A percentile compares a stretch with the other conserved stretches of the same genome.
phyloP scores from a whole-genome alignment of 805 yeast species.

The Geotrichum ghanense region DNA sequence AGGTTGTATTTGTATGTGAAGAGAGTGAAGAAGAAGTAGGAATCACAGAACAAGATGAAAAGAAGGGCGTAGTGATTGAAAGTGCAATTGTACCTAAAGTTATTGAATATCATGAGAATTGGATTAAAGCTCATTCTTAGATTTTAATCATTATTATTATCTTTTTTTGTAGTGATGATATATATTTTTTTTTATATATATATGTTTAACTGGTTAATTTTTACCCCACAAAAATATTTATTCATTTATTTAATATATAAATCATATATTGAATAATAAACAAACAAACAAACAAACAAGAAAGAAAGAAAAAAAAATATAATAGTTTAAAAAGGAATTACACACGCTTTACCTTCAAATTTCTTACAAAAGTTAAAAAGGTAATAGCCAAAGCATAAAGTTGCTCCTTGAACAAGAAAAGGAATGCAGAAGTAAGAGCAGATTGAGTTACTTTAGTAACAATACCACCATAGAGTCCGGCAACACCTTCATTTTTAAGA shows the following conservation, averaged over 20 bases:
- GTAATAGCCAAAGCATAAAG: constrained; percentile 49
- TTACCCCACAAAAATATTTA: too few species aligned
- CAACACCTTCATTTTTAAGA: constrained; percentile 56
- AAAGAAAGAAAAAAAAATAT: too few species aligned
- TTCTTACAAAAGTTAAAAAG: constrained; percentile 35
- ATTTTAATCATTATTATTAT: too few species aligned
- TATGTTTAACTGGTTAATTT: too few species aligned
- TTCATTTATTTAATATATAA: too few species aligned
- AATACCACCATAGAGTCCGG: constrained; percentile 73
- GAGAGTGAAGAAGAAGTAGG: constrained; percentile 23
- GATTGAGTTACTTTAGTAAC: constrained; percentile 71
- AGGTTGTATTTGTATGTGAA: constrained; percentile 73
- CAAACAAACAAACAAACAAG: too few species aligned
- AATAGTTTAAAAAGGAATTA: too few species aligned
- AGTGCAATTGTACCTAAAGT: constrained; percentile 71
- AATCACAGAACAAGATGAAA: constrained; percentile 32
- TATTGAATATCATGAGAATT: constrained; percentile 45
- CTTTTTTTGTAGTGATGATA: too few species aligned
- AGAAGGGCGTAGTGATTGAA: constrained; percentile 53
- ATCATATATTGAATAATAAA: too few species aligned
- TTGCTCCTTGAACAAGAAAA: constrained; percentile 85
- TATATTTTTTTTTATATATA: too few species aligned
- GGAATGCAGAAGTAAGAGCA: constrained; percentile 78
- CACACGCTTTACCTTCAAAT: constrained; percentile 9
- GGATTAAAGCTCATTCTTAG: too few species aligned